Base-by-base conservation (phyloP, 2,329 filamentous ascomycete genomes). In the Cladosporium sp. region DNA sequence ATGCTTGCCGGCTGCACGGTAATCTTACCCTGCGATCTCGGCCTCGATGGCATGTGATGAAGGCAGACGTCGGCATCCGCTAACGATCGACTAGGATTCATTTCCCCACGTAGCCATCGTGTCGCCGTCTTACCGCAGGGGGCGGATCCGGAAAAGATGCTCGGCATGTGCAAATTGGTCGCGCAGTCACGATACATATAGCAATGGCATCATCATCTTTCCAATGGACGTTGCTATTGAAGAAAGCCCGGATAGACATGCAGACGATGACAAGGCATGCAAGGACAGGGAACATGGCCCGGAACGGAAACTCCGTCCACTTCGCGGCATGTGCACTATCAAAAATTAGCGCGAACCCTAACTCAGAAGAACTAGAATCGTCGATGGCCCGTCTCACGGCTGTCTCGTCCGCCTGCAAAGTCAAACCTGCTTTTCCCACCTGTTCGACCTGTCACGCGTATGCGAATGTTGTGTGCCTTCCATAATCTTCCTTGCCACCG, bases 311-410 rank as follows among this genome's bases (percentile, higher is more conserved):
- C 49, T 63, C 60, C 60, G 60, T 28, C 32, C 60, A 39, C 11
- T n/a, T 43, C 43, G 49, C 54, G 60, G 60, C 60, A 54, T 51
- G 60, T 63, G 60, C 60, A 7, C 14, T 61, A 61, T 61, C 46
- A 61, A 49, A 61, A 49, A 8, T 32, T 30, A 46, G 39, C 39
- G 39, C 39, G 39, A 46, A 46, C 39, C 39, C 39, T 46, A 54
- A 54, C 21, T 10, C n/a, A n/a, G n/a, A n/a, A n/a, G 14, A n/a
- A 54, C 26, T 16, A 28, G 25, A 54, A 54, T 54, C 26, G 46
- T 34, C 30, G 30, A 51, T 46, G 18, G 7, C 39, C 39, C 39
- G 39, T 46, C 39, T 23, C 39, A 46, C 39, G 39, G 39, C 39
- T 46, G 39, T 46, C 39, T 46, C 39, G 56, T 43, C 39, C 32